phyloP scores from a whole-genome alignment of 2,329 filamentous ascomycete genomes.

The Bisporella sp. region DNA sequence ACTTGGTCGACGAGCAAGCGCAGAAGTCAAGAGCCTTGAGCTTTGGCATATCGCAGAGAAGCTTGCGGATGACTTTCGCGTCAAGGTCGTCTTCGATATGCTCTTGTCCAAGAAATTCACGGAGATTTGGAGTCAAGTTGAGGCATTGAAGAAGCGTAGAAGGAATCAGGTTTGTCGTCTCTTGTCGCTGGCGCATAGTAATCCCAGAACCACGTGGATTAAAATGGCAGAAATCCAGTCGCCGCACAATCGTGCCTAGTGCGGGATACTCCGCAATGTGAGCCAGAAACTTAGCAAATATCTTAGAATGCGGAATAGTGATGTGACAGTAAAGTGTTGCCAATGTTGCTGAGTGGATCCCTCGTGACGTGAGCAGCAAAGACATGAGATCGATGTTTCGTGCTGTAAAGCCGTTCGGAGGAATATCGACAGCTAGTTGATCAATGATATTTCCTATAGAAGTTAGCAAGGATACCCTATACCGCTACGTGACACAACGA shows the following conservation, averaged over 20 bases:
- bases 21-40: slow-evolving; percentile 70
- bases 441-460: slow-evolving; percentile 63
- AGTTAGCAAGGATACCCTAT: slow-evolving; percentile 6
- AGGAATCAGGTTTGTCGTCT: slow-evolving; percentile 70
- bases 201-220: slow-evolving; percentile 72
- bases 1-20: slow-evolving; percentile 61
- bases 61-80: slow-evolving; percentile 58
- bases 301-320: slow-evolving; percentile 74
- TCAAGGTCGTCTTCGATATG: slow-evolving; percentile 72
- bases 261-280: slow-evolving; percentile 61
- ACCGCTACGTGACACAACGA: too few species aligned
- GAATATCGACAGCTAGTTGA: slow-evolving; percentile 65
- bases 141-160: slow-evolving; percentile 67
- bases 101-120: slow-evolving; percentile 75
- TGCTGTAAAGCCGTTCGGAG: slow-evolving; percentile 65
- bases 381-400: slow-evolving; percentile 75
- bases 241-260: slow-evolving; percentile 68
- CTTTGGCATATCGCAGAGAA: slow-evolving; percentile 59
- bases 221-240: slow-evolving; percentile 80
- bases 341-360: slow-evolving; percentile 65
- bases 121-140: slow-evolving; percentile 63
- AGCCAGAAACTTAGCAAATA: slow-evolving; percentile 73
- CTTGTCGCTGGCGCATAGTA: slow-evolving; percentile 65
- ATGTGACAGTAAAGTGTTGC: slow-evolving; percentile 72
- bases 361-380: slow-evolving; percentile 68